Percentiles rank a stretch among this genome's conserved stretches.
phyloP scores from a whole-genome alignment of 345 rosid genomes.

The Eucalyptus guilfoylei region DNA sequence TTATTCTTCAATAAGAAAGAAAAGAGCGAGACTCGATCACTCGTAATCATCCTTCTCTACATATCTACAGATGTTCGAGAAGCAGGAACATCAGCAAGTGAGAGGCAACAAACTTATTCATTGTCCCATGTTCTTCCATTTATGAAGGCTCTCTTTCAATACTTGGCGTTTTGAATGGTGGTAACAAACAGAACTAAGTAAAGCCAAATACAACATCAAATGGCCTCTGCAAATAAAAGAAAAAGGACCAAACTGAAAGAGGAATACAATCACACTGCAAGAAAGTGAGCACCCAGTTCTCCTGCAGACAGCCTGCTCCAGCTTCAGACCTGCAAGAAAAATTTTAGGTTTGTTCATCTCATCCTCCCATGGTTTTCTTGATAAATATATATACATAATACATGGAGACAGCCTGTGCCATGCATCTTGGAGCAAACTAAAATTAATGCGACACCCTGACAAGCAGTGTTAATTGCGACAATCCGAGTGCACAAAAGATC shows the following conservation, averaged over 20 bases:
- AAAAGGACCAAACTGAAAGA: not conserved
- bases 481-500: not conserved
- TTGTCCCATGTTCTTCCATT: not conserved
- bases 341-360: not conserved
- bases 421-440: not conserved
- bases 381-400: not conserved
- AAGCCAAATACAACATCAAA: not conserved
- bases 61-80: not conserved
- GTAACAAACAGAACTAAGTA: not conserved
- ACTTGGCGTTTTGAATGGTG: not conserved
- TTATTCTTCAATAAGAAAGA: not conserved
- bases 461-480: not conserved
- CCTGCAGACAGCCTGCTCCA: not conserved
- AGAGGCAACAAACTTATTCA: conserved; percentile 10
- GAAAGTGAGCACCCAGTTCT: not conserved
- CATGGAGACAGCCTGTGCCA: not conserved
- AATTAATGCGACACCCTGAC: not conserved
- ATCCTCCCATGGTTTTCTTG: not conserved
- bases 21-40: not conserved
- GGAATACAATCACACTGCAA: not conserved
- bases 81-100: not conserved
- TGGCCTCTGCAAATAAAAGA: not conserved
- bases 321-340: not conserved
- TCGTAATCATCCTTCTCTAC: not conserved
- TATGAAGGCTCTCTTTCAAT: not conserved